Percentiles rank a stretch among this genome's conserved stretches.
Evolutionary conservation across 192 early-diverging fungal genomes (phyloP).

Genomic region (Mortierella hygrophila): DNA sequence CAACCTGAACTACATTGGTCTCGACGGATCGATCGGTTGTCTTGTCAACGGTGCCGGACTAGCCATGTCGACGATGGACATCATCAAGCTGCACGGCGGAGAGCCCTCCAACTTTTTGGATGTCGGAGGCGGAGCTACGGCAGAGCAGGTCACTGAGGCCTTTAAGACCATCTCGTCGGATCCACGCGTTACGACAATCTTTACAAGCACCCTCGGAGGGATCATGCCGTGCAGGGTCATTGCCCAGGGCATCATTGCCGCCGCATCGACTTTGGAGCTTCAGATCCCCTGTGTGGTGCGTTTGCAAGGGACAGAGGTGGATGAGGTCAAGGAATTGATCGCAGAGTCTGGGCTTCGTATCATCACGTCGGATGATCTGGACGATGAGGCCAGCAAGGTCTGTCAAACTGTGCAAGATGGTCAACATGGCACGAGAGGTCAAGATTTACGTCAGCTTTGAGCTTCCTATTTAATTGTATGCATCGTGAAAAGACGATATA

Average conservation of each 20-base stretch:
- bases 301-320: conserved; percentile 93
- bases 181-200: conserved; percentile 93
- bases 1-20: conserved; percentile 99
- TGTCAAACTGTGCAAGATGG: conserved; percentile 87
- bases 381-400: conserved; percentile 93
- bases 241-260: conserved; percentile 98
- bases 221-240: conserved; percentile 99
- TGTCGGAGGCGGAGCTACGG: conserved; percentile 97
- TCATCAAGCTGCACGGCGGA: conserved; percentile 99
- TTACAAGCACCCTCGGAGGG: conserved; percentile 99
- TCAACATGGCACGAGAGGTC: conserved; percentile 80
- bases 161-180: conserved; percentile 99
- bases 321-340: conserved; percentile 94
- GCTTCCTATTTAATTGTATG: conserved; percentile 55
- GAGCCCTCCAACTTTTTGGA: conserved; percentile 99
- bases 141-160: conserved; percentile 97
- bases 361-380: conserved; percentile 94
- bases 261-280: conserved; percentile 92
- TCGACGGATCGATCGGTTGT: conserved; percentile 98
- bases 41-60: conserved; percentile 99
- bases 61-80: conserved; percentile 99
- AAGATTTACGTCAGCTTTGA: conserved; percentile 83
- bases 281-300: conserved; percentile 96
- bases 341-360: conserved; percentile 93
- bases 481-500: neutral